Conservation (phyloP, 2,329 filamentous ascomycete species). For the Onygenales sp. region DNA sequence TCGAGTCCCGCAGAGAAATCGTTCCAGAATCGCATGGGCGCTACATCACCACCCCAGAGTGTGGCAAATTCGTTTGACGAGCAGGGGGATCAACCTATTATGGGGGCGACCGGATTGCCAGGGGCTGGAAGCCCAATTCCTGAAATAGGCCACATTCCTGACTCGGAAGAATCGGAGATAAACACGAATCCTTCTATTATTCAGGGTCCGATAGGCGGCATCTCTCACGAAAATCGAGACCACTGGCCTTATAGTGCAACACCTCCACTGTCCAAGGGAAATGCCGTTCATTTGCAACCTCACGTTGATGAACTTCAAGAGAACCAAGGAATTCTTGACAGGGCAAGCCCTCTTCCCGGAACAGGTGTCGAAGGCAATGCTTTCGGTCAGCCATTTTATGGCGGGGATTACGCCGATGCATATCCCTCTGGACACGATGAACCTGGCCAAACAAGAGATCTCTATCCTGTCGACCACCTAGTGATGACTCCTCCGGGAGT, state of each 20-base stretch:
- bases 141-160: constrained; percentile 60
- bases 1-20: constrained; percentile 28
- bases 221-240: constrained; percentile 38
- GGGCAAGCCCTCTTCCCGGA: constrained; percentile 47
- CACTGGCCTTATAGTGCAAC: constrained; percentile 50
- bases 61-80: constrained; percentile 38
- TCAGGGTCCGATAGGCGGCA: constrained; percentile 59
- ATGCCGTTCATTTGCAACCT: constrained; percentile 26
- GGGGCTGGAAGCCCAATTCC: constrained; percentile 62
- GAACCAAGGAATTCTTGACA: constrained; percentile 28
- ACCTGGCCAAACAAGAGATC: constrained; percentile 24
- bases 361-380: constrained; percentile 42
- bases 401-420: not conserved
- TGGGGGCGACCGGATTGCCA: constrained; percentile 63
- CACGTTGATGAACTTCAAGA: constrained; percentile 35
- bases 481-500: constrained; percentile 49
- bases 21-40: constrained; percentile 30
- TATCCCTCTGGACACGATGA: constrained; percentile 15
- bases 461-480: constrained; percentile 26
- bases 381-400: constrained; percentile 53
- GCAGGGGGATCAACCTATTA: constrained; percentile 39
- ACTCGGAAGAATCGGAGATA: constrained; percentile 47
- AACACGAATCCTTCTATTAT: constrained; percentile 80
- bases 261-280: constrained; percentile 33
- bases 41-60: constrained; percentile 47